A percentile compares a stretch with the other conserved stretches of the same genome.
These are phyloP conservation scores for Aristolochia contorta DNA, from an alignment of 164 flowering plant species.

Conservation along the genomic window DNA sequence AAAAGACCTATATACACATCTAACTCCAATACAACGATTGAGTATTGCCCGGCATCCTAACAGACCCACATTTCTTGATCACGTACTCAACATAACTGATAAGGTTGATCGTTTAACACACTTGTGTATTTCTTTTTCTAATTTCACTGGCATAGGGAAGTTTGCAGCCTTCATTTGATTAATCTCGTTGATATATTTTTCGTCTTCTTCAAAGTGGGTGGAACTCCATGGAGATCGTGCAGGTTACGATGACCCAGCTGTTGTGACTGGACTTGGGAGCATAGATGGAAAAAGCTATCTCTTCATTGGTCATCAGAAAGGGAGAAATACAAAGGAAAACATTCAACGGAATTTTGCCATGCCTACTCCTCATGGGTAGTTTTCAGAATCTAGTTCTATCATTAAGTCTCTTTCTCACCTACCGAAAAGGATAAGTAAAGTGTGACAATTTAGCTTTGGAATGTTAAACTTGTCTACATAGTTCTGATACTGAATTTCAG, in stretches of 20 bases:
- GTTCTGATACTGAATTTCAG: too few species aligned
- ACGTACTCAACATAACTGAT: slow-evolving; percentile 25
- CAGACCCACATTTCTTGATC: slow-evolving; percentile 28
- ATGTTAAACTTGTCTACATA: too few species aligned
- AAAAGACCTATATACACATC: slow-evolving; percentile 24
- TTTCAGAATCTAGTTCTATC: not conserved
- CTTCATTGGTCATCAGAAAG: slow-evolving; percentile 25
- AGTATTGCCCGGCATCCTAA: slow-evolving; percentile 34
- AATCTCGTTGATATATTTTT: not conserved
- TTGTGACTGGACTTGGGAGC: slow-evolving; percentile 21
- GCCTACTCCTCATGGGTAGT: slow-evolving; percentile 30
- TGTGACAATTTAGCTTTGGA: too few species aligned
- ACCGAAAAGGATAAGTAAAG: too few species aligned
- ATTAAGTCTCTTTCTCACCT: too few species aligned
- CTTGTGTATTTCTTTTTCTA: not conserved
- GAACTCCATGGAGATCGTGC: slow-evolving; percentile 36
- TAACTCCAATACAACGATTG: slow-evolving; percentile 27
- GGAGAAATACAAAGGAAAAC: slow-evolving; percentile 24
- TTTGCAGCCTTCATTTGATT: not conserved
- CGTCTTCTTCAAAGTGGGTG: slow-evolving; percentile 19
- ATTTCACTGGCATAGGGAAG: not conserved
- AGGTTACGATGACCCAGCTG: slow-evolving; percentile 25
- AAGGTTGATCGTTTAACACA: slow-evolving; percentile 11
- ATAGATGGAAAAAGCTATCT: slow-evolving; percentile 23
- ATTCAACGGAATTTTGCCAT: slow-evolving; percentile 24